Base-by-base conservation (phyloP, 352 stramenopile genomes). In the Thalassiosira exigua region DNA sequence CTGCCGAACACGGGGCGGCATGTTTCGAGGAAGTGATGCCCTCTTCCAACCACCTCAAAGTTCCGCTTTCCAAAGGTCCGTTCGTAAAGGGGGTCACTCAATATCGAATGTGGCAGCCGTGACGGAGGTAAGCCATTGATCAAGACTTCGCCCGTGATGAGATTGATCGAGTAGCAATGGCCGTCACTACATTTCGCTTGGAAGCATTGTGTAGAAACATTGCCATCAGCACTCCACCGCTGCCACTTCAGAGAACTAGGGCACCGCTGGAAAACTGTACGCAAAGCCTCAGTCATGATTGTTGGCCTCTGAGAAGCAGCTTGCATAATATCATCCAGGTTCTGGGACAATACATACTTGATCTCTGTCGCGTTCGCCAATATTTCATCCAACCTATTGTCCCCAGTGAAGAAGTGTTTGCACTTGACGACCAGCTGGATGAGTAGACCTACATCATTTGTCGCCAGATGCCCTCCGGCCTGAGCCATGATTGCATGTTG, bases 91-190 rank as follows among this genome's bases (percentile, higher is more conserved):
- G 33, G 56, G 26, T 84, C 29, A 4, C 59, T 33, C 30, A 83
- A 7, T 46, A 87, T 79, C 19, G 33, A 60, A 54, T 24, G 14
- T 51, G 79, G 79, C 27, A 87, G 52, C 12, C 50, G 57, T 42
- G 41, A 74, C 9, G 79, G 79, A 29, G 79, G 79, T 53, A 77
- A 17, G 24, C 79, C 79, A 73, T 87, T 64, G 9, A 84, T 79
- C 7, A 87, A 62, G 14, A 87, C 61, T 61, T 69, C 79, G 32
- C 79, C 79, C 62, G 61, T 69, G 5, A 87, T 33, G 7, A 84
- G 4, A 59, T 85, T 82, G 30, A 87, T 73, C 36, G 21, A 14
- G 53, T 87, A 87, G 22, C 48, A 48, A 24, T 27, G 39, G 17
- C 60, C 60, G 36, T 81, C 58, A 39, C 32, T 11, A n/a, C n/a